Evolutionary conservation across 176 grass and related monocot species (phyloP).

Genomic region (Thalia dealbata): DNA sequence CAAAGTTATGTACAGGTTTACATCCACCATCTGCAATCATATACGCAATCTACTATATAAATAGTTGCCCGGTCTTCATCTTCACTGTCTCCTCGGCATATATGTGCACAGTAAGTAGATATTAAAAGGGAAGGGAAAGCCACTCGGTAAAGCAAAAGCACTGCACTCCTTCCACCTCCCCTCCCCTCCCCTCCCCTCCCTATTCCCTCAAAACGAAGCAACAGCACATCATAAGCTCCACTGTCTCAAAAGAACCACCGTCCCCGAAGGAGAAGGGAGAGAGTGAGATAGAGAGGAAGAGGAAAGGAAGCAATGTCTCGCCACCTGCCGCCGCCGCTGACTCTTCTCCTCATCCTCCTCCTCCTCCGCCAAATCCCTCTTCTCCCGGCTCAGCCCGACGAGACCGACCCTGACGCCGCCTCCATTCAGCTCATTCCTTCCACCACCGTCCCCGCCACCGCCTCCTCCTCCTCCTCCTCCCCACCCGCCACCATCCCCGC

Average conservation of each 20-base stretch:
- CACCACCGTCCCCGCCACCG: background rate
- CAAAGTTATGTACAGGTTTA: background rate
- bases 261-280: background rate
- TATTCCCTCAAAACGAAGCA: background rate
- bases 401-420: constrained; percentile 1
- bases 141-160: background rate
- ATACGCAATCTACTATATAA: background rate
- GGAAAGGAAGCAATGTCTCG: background rate
- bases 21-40: background rate
- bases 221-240: background rate
- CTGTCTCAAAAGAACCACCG: background rate
- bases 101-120: background rate
- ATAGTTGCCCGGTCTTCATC: too few species aligned
- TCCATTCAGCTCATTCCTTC: background rate
- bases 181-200: too few species aligned
- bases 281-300: background rate
- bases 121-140: background rate
- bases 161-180: background rate
- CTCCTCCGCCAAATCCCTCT: background rate
- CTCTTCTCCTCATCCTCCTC: background rate
- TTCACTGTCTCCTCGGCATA: background rate
- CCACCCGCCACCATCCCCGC: constrained; percentile 2
- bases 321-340: background rate
- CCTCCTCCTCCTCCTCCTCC: background rate
- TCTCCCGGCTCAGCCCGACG: background rate